Percentiles rank a stretch among this genome's conserved stretches.
Evolutionary conservation across 352 stramenopile species (phyloP).

Genomic region (Phytopythium ostracodes): DNA sequence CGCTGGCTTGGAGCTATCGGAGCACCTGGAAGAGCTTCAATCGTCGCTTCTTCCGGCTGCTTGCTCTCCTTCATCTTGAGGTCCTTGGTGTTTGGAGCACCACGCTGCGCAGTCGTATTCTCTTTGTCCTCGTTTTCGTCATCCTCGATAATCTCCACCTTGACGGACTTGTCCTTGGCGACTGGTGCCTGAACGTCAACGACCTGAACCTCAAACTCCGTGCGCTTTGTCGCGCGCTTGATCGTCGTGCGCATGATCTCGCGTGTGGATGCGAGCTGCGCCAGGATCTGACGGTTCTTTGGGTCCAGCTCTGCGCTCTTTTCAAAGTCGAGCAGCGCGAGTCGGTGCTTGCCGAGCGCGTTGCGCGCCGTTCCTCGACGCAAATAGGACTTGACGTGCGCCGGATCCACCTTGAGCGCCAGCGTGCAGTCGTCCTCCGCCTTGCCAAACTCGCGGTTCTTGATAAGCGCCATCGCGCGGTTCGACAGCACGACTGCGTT

Average conservation of each 20-base stretch:
- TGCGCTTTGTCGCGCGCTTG: slow-evolving; percentile 55
- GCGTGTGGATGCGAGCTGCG: slow-evolving; percentile 51
- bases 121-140: slow-evolving; percentile 15
- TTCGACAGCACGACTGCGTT: slow-evolving; percentile 87
- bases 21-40: not conserved
- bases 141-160: slow-evolving; percentile 3
- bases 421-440: slow-evolving; percentile 90
- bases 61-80: not conserved
- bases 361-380: slow-evolving; percentile 86
- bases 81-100: not conserved
- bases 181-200: slow-evolving; percentile 12
- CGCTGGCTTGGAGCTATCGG: not conserved
- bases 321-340: slow-evolving; percentile 84
- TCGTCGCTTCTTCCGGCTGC: not conserved
- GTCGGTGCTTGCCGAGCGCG: slow-evolving; percentile 75
- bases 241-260: slow-evolving; percentile 65
- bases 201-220: slow-evolving; percentile 44
- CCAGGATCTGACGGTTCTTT: slow-evolving; percentile 64
- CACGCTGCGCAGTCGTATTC: slow-evolving; percentile 11
- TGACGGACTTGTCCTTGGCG: slow-evolving; percentile 3
- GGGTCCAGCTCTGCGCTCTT: slow-evolving; percentile 54
- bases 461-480: slow-evolving; percentile 87
- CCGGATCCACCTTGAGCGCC: slow-evolving; percentile 71
- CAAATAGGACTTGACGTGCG: slow-evolving; percentile 83
- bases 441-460: slow-evolving; percentile 81